Base-by-base conservation (phyloP, 495 filamentous ascomycete species). In the Pyrenopolyporus hunteri region DNA sequence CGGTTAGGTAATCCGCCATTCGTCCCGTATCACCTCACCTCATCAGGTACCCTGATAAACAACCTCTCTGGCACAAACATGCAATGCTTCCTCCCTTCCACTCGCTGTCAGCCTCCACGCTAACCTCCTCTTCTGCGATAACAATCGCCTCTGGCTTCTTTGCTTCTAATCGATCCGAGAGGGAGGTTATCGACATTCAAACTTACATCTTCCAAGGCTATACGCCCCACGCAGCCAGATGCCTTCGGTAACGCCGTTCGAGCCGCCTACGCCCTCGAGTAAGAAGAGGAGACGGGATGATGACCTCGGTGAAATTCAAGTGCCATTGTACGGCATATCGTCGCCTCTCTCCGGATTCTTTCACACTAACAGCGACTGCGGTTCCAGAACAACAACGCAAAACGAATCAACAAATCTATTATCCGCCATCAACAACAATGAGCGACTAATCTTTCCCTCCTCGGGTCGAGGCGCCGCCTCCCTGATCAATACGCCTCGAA, bases 241-340 rank as follows among this genome's bases (percentile, higher is more conserved):
- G 69, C 69, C 69, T 40, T 70, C 67, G 10, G 58, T 46, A 45
- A 56, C 57, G 32, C 33, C 56, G 17, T 45, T 49, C 8, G 50
- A 64, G 46, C 26, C 13, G 25, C 50, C 61, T 2, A 66, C 56
- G 49, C 56, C 68, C 17, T 57, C 64, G 40, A 56, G 59, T 54
- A 78, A 69, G 66, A 80, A 79, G 66, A 66, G 76, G 55, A 73
- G 72, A 54, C 74, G 74, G 54, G 76, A 78, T 25, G 76, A 76
- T 45, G 37, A 52, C 54, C 55, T 25, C 42, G 37, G 29, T 52
- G 48, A 62, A 44, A 58, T 63, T 43, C 74, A 74, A 49, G 17
- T 68, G 32, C 56, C 65, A 64, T 61, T 75, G 72, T 75, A 75
- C 59, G 66, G 35, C 48, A 51, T 36, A 11, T 58, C 28, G 42